These are phyloP conservation scores for Dalbergia cochinchinensis DNA, from an alignment of 306 rosid genomes.

Conservation along the genomic window DNA sequence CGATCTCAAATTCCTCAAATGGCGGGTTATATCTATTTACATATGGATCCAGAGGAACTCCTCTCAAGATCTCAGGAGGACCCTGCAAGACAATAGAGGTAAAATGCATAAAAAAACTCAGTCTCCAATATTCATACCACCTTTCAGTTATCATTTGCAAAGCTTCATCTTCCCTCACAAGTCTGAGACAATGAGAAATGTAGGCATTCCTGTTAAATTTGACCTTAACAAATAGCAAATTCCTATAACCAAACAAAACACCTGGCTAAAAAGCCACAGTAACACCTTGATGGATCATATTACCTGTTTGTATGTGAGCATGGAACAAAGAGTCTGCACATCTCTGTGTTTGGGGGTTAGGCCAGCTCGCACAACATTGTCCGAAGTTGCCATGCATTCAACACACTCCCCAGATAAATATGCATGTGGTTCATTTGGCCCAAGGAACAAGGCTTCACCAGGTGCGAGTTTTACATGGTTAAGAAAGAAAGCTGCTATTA, in stretches of 20 bases:
- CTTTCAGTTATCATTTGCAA: neutral
- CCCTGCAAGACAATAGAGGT: slow-evolving; percentile 62
- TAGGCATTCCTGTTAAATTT: neutral
- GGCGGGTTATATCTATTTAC: slow-evolving; percentile 79
- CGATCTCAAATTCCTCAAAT: slow-evolving; percentile 91
- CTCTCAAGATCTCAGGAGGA: slow-evolving; percentile 78
- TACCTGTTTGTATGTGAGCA: slow-evolving; percentile 96
- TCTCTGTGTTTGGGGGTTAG: slow-evolving; percentile 90
- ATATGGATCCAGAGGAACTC: slow-evolving; percentile 65
- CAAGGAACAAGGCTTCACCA: slow-evolving; percentile 86
- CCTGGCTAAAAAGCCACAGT: slow-evolving; percentile 10
- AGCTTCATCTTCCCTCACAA: neutral
- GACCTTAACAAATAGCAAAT: slow-evolving; percentile 8
- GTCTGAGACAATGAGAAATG: no score
- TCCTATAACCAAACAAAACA: neutral
- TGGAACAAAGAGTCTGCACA: slow-evolving; percentile 89
- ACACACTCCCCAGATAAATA: slow-evolving; percentile 82
- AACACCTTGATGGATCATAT: slow-evolving; percentile 24
- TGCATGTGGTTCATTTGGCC: slow-evolving; percentile 94
- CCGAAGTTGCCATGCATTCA: slow-evolving; percentile 99
- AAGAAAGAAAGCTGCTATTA: slow-evolving; percentile 89
- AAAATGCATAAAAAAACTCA: neutral
- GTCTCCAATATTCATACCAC: neutral
- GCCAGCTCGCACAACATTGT: slow-evolving; percentile 97
- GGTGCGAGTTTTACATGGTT: slow-evolving; percentile 88